These are phyloP conservation scores for Larix sibirica DNA, from an alignment of 83 land plant genomes.

Conservation along the genomic window DNA sequence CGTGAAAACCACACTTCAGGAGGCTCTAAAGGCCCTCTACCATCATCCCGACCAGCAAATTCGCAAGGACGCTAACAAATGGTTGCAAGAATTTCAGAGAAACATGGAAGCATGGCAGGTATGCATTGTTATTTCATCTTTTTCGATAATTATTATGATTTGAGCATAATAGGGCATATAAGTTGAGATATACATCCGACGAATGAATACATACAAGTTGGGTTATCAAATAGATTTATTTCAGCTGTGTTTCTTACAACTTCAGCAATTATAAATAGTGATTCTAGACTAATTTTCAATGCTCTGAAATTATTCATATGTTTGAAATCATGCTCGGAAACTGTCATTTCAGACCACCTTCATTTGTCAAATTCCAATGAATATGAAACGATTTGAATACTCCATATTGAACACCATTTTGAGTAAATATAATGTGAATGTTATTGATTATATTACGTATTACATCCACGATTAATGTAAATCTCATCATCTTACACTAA, in stretches of 20 bases:
- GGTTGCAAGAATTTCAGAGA: constrained; percentile 95
- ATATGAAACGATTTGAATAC: too few species aligned
- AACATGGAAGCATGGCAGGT: constrained; percentile 98
- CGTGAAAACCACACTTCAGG: constrained; percentile 69
- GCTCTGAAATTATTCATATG: too few species aligned
- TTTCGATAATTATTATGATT: not conserved
- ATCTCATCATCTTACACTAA: too few species aligned
- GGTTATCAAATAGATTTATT: not conserved
- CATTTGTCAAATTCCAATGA: too few species aligned
- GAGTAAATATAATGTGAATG: too few species aligned
- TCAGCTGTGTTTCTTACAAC: not conserved
- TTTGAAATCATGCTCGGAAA: too few species aligned
- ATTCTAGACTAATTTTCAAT: too few species aligned
- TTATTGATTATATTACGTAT: too few species aligned
- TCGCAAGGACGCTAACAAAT: constrained; percentile 82
- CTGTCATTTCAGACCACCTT: too few species aligned
- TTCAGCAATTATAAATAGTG: too few species aligned
- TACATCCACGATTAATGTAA: too few species aligned
- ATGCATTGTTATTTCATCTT: not conserved
- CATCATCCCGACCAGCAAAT: constrained; percentile 80
- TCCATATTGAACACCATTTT: too few species aligned
- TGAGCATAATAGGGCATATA: not conserved
- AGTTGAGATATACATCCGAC: not conserved
- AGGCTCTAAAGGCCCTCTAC: constrained; percentile 90
- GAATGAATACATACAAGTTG: not conserved